phyloP scores from a whole-genome alignment of 192 early-diverging fungal species.

The Backusella westeae region DNA sequence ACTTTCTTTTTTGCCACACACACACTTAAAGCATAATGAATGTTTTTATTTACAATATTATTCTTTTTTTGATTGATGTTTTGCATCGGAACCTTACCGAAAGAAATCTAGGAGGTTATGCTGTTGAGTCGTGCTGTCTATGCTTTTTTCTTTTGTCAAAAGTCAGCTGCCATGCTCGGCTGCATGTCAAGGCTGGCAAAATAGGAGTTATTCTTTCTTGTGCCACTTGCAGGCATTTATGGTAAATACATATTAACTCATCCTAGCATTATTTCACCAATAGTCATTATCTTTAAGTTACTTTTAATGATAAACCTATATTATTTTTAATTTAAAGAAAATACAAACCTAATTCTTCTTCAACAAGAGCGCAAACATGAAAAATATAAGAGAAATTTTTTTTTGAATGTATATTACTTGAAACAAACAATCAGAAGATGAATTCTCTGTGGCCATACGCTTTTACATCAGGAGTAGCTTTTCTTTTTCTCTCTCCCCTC shows the following conservation, averaged over 20 bases:
- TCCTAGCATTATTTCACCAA: background rate
- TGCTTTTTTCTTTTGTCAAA: background rate
- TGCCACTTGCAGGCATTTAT: background rate
- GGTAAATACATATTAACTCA: background rate
- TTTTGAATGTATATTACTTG: background rate
- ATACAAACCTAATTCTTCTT: background rate
- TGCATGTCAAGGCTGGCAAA: background rate
- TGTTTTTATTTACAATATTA: background rate
- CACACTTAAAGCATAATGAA: background rate
- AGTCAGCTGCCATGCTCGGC: background rate
- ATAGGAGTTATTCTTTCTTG: background rate
- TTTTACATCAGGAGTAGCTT: background rate
- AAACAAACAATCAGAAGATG: background rate
- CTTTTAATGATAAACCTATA: too few relatives aligned
- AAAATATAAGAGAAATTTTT: too few relatives aligned
- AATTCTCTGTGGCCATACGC: background rate
- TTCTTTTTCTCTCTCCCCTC: background rate
- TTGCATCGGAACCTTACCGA: background rate
- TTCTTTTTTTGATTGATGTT: background rate
- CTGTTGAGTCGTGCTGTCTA: background rate
- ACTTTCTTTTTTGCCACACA: background rate
- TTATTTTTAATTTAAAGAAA: background rate
- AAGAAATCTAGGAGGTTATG: background rate
- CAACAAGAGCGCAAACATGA: too few relatives aligned
- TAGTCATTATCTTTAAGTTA: background rate